Conservation (phyloP, 208 protist genomes). For the Trypanosoma platydactyli region DNA sequence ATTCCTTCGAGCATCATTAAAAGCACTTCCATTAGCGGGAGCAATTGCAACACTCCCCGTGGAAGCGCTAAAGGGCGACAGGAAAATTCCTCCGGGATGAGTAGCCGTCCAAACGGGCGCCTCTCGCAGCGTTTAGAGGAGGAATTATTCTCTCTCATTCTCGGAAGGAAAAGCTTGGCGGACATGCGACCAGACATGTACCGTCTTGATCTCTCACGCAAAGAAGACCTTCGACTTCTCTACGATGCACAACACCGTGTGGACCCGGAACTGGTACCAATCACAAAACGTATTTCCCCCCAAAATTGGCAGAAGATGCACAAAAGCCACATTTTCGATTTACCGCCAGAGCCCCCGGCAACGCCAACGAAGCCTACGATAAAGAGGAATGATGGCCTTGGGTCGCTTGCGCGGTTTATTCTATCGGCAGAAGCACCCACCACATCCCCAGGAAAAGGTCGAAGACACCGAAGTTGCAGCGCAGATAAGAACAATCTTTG, state of each 20-base stretch:
- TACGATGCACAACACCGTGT: conserved; percentile 22
- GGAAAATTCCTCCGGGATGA: neutral
- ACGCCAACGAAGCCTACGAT: neutral
- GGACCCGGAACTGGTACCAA: conserved; percentile 21
- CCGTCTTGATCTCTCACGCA: conserved; percentile 20
- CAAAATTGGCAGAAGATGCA: neutral
- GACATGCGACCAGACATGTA: conserved; percentile 17
- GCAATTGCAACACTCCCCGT: neutral
- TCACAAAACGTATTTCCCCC: neutral
- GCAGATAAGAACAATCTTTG: neutral
- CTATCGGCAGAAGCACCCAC: neutral
- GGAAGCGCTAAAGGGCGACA: neutral
- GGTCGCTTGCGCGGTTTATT: conserved; percentile 19
- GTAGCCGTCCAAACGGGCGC: neutral
- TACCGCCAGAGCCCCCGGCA: neutral
- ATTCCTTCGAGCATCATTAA: neutral
- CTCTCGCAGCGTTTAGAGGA: neutral
- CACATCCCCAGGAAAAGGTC: conserved; percentile 5
- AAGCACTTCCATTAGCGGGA: neutral
- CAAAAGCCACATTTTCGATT: conserved; percentile 24
- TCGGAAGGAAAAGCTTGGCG: neutral
- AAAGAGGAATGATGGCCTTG: conserved; percentile 21
- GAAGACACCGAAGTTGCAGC: neutral
- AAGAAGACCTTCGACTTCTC: conserved; percentile 19
- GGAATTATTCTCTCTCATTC: conserved; percentile 15